Evolutionary conservation across 2,329 filamentous ascomycete genomes (phyloP), one percentile per base, ranked within the genome.

Genomic region (Ophiostoma himal-ulmi): DNA sequence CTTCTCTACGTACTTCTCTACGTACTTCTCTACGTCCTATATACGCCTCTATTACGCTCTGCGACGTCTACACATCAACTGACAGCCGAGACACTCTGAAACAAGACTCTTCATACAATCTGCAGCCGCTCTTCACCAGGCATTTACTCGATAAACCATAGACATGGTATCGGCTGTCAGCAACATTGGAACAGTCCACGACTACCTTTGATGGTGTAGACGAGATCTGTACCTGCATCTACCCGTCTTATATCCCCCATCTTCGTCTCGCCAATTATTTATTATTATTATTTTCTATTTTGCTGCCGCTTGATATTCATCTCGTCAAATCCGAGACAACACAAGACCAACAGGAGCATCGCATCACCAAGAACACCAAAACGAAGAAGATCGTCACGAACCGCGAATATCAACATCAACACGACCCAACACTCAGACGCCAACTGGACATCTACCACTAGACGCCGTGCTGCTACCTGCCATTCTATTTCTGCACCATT

Each of bases 391-490:
- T 62, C 57, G 14, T 62, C 57, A 62, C 26, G 57, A 62, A 62
- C 13, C 57, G 57, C 57, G 26, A 62, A 62, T 34, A 62, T 62
- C 52, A 30, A 30, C 30, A 60, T 34, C 57, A 34, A 34, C 20
- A 36, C 26, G 1, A 62, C 52, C 52, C 52, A 13, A 22, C 22
- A 57, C 20, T 52, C 6, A 30, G 26, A 60, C 57, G n/a, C 8
- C 52, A 57, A 57, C 52, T 57, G 13, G n/a, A 26, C 52, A 57
- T 48, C 44, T 48, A 48, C 44, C n/a, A 22, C 14, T 62, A 62
- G 57, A 62, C 57, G 57, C 57, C 57, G 57, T 62, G 57, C 57
- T 62, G 57, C 57, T 62, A 62, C 62, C 36, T 37, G 30, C 36
- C 36, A 6, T 36, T 65, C 57, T 62, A 62, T 62, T 62, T 34